phyloP scores from a whole-genome alignment of 176 grass and related monocot species.

The Triticum timopheevii region DNA sequence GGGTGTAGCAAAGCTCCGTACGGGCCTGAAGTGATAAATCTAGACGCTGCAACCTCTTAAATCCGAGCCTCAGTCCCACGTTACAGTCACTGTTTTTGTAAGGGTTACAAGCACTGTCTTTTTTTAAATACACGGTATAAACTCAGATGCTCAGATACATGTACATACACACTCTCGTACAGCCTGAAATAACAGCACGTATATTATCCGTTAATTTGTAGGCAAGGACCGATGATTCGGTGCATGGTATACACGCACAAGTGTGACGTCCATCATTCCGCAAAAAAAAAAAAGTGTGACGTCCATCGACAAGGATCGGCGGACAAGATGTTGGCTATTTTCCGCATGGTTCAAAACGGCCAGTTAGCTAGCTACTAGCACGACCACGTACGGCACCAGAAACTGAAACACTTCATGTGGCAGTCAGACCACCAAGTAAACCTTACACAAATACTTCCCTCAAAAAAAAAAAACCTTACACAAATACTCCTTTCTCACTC shows the following conservation, averaged over 20 bases:
- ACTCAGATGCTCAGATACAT: too few relatives aligned
- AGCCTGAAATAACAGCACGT: neutral
- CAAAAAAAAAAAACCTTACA: neutral
- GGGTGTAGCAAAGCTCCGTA: too few relatives aligned
- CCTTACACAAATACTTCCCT: neutral
- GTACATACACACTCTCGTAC: too few relatives aligned
- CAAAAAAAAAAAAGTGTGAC: neutral
- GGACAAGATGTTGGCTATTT: neutral
- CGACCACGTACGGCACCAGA: neutral
- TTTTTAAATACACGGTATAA: too few relatives aligned
- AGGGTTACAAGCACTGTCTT: too few relatives aligned
- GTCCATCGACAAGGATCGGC: neutral
- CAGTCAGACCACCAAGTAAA: constrained; percentile 2
- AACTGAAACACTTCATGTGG: constrained; percentile 59
- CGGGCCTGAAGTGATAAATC: too few relatives aligned
- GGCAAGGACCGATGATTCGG: neutral
- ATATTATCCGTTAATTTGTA: too few relatives aligned
- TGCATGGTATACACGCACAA: neutral
- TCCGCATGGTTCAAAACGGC: neutral
- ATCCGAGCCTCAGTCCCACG: too few relatives aligned
- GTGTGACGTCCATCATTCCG: neutral
- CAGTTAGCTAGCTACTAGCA: neutral
- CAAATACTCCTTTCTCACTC: neutral
- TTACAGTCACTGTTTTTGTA: too few relatives aligned
- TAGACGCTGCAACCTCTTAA: too few relatives aligned